Percentiles rank a stretch among this genome's conserved stretches.
These are phyloP conservation scores for Cercospora beticola DNA, from an alignment of 2,329 filamentous ascomycete species.

Conservation along the genomic window DNA sequence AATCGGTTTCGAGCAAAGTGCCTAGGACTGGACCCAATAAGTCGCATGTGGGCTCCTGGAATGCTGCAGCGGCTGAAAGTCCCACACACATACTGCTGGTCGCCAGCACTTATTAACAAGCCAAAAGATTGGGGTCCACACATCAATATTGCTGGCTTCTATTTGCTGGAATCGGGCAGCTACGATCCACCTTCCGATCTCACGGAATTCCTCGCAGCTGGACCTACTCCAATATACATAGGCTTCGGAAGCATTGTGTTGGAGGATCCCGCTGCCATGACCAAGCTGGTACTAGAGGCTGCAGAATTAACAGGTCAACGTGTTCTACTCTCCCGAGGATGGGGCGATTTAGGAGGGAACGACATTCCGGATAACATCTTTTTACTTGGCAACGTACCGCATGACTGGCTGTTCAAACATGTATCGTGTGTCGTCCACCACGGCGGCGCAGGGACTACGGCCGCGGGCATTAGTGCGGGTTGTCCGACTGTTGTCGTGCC, in stretches of 20 bases:
- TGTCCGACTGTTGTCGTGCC: constrained; percentile 57
- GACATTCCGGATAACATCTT: constrained; percentile 46
- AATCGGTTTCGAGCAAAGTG: constrained; percentile 78
- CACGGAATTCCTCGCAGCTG: constrained; percentile 63
- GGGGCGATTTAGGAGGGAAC: constrained; percentile 49
- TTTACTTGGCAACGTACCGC: constrained; percentile 56
- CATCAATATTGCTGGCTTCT: constrained; percentile 74
- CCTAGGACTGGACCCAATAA: constrained; percentile 73
- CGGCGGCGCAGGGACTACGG: constrained; percentile 60
- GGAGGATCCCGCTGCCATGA: constrained; percentile 70
- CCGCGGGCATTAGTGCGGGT: constrained; percentile 53
- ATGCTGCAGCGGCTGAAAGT: constrained; percentile 73
- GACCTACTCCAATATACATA: constrained; percentile 74
- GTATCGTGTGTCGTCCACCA: constrained; percentile 59
- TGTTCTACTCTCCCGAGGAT: constrained; percentile 57
- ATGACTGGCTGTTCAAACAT: constrained; percentile 59
- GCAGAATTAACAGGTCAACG: constrained; percentile 54
- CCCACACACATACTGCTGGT: constrained; percentile 93
- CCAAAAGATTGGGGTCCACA: constrained; percentile 72
- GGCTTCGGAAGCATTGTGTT: constrained; percentile 83
- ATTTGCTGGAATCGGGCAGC: constrained; percentile 67
- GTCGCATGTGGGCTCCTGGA: constrained; percentile 78
- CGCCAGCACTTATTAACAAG: constrained; percentile 72
- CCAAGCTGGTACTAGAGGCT: constrained; percentile 69
- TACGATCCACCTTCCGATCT: constrained; percentile 68